These are phyloP conservation scores for Yamadazyma scolyti DNA, from an alignment of 805 yeast genomes.

Conservation along the genomic window DNA sequence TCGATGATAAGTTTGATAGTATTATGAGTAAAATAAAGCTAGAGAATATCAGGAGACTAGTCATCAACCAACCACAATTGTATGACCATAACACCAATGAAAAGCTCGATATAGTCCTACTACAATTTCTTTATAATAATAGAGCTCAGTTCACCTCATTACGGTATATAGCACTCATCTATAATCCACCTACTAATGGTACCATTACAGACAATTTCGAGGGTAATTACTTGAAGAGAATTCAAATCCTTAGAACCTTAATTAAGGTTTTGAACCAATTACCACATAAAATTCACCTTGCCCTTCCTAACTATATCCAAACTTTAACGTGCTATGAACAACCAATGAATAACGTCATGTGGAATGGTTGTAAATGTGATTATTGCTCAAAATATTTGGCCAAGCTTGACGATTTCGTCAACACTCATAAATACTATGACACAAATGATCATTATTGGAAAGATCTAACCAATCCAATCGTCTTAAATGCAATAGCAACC, in stretches of 20 bases:
- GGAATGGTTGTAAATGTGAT: slow-evolving; percentile 74
- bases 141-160: slow-evolving; percentile 14
- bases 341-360: slow-evolving; percentile 61
- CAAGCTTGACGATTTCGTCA: slow-evolving; percentile 54
- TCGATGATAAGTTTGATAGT: slow-evolving; percentile 1
- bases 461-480: slow-evolving; percentile 58
- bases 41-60: slow-evolving; percentile 6
- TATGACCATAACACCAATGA: slow-evolving; percentile 23
- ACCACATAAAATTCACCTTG: slow-evolving; percentile 29
- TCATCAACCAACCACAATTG: slow-evolving; percentile 4
- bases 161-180: slow-evolving; percentile 48
- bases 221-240: slow-evolving; percentile 65
- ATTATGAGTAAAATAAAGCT: slow-evolving; percentile 2
- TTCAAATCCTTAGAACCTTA: slow-evolving; percentile 42
- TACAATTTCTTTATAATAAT: slow-evolving; percentile 2
- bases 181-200: slow-evolving; percentile 57
- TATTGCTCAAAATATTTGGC: slow-evolving; percentile 51
- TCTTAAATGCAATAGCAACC: slow-evolving; percentile 52
- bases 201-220: slow-evolving; percentile 62
- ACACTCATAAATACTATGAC: slow-evolving; percentile 62
- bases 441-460: slow-evolving; percentile 42
- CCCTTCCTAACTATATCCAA: slow-evolving; percentile 59
- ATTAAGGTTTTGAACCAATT: slow-evolving; percentile 4
- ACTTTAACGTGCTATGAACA: slow-evolving; percentile 67
- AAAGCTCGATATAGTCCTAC: slow-evolving; percentile 43